phyloP scores from a whole-genome alignment of 371 early-diverging fungal species.

The Parasitella parasitica region DNA sequence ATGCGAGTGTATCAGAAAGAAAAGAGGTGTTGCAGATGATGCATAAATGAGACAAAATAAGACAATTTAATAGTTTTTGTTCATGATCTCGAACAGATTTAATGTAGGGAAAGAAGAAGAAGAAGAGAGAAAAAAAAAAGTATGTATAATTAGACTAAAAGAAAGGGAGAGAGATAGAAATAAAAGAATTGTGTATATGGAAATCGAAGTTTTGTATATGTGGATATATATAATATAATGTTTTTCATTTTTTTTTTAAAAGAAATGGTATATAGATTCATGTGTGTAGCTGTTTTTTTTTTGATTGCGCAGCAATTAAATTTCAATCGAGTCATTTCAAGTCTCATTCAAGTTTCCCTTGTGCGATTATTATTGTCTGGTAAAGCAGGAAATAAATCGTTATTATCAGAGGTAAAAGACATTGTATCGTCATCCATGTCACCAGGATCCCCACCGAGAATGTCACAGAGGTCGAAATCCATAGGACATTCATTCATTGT shows the following conservation, averaged over 20 bases:
- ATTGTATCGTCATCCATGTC: neutral
- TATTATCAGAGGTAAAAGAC: neutral
- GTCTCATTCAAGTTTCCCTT: neutral
- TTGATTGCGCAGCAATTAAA: neutral
- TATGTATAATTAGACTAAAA: no score
- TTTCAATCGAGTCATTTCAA: neutral
- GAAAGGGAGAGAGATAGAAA: no score
- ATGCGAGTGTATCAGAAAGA: no score
- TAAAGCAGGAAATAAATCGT: conserved; percentile 4
- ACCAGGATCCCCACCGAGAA: neutral
- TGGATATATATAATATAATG: neutral
- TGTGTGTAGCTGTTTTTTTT: neutral
- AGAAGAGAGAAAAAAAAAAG: no score
- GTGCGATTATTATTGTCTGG: neutral
- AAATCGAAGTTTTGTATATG: no score
- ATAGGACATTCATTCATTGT: neutral
- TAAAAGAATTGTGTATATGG: neutral
- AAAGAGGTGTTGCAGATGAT: no score
- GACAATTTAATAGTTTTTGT: no score
- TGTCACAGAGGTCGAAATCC: conserved; percentile 2
- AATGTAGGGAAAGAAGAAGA: no score
- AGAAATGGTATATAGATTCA: neutral
- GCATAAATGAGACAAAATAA: no score
- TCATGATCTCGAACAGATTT: no score
- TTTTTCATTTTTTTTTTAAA: neutral